phyloP scores from a whole-genome alignment of 306 rosid genomes.

The Glycine soja region DNA sequence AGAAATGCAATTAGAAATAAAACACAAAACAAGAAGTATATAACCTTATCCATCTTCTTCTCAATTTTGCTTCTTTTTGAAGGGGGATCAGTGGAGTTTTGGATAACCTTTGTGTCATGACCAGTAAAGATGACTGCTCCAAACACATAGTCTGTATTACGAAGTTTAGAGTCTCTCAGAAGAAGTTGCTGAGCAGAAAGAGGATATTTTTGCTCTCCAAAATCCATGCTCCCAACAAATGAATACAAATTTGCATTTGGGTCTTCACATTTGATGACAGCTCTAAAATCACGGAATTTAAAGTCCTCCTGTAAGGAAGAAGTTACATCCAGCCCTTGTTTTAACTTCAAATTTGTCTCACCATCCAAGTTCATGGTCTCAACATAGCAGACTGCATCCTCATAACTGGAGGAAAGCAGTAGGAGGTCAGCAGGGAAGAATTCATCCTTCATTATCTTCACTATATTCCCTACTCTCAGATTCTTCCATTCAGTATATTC shows the following conservation, averaged over 20 bases:
- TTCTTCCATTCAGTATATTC: slow-evolving; percentile 70
- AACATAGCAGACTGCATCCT: slow-evolving; percentile 88
- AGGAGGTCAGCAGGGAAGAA: slow-evolving; percentile 91
- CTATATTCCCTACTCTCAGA: slow-evolving; percentile 81
- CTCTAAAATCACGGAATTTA: slow-evolving; percentile 57
- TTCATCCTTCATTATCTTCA: slow-evolving; percentile 76
- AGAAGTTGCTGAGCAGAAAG: slow-evolving; percentile 90
- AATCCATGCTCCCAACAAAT: slow-evolving; percentile 76
- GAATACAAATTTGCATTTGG: slow-evolving; percentile 88
- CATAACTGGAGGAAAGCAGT: slow-evolving; percentile 84
- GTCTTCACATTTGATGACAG: slow-evolving; percentile 78
- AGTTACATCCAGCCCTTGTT: slow-evolving; percentile 81
- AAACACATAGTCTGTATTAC: slow-evolving; percentile 78
- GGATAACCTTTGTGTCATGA: slow-evolving; percentile 85
- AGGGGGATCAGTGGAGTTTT: slow-evolving; percentile 85
- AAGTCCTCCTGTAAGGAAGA: slow-evolving; percentile 62
- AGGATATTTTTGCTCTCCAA: slow-evolving; percentile 62
- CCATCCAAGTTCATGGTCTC: slow-evolving; percentile 97
- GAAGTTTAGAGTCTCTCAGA: slow-evolving; percentile 89
- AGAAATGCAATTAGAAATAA: slow-evolving; percentile 65
- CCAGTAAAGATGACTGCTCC: slow-evolving; percentile 88
- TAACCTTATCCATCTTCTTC: slow-evolving; percentile 84
- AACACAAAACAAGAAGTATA: slow-evolving; percentile 73
- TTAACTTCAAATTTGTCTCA: slow-evolving; percentile 86
- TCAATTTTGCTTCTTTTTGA: slow-evolving; percentile 90